These are phyloP conservation scores for Nemania abortiva DNA, from an alignment of 2,329 filamentous ascomycete genomes.

Conservation along the genomic window DNA sequence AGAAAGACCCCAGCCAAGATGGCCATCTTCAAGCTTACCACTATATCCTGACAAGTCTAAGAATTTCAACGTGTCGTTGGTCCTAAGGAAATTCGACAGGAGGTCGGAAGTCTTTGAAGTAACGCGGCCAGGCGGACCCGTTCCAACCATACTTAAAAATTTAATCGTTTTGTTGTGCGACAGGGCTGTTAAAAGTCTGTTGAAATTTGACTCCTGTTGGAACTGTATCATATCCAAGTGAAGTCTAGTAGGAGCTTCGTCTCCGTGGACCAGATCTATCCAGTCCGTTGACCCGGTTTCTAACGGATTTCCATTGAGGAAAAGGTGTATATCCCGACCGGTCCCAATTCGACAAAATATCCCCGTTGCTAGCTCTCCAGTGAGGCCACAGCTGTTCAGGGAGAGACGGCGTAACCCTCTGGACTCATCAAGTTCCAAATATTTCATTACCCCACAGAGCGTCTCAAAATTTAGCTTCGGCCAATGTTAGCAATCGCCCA, in stretches of 20 bases:
- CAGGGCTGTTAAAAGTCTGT: conserved; percentile 63
- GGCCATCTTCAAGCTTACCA: conserved; percentile 68
- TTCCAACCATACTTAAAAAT: conserved; percentile 67
- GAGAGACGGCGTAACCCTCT: conserved; percentile 58
- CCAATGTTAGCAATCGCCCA: conserved; percentile 30
- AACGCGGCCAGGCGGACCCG: conserved; percentile 61
- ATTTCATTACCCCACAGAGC: conserved; percentile 60
- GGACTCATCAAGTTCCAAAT: conserved; percentile 57
- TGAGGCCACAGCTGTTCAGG: conserved; percentile 66
- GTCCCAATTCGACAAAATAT: conserved; percentile 65
- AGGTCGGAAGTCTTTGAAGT: conserved; percentile 62
- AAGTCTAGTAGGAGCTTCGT: conserved; percentile 63
- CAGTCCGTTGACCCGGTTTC: conserved; percentile 65
- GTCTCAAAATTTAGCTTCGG: conserved; percentile 63
- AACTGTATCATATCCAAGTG: conserved; percentile 71
- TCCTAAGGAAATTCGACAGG: conserved; percentile 64
- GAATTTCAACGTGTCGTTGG: conserved; percentile 64
- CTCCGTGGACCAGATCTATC: conserved; percentile 60
- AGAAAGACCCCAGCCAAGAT: conserved; percentile 66
- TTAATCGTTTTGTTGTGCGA: conserved; percentile 63
- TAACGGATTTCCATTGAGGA: conserved; percentile 65
- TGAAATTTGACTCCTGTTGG: conserved; percentile 63
- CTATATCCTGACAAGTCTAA: conserved; percentile 69
- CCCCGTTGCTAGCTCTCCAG: conserved; percentile 62
- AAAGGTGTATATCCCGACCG: conserved; percentile 61